Evolutionary conservation across 352 stramenopile species (phyloP), one percentile per base, ranked within the genome.

Genomic region (Aphanomyces cochlioides): DNA sequence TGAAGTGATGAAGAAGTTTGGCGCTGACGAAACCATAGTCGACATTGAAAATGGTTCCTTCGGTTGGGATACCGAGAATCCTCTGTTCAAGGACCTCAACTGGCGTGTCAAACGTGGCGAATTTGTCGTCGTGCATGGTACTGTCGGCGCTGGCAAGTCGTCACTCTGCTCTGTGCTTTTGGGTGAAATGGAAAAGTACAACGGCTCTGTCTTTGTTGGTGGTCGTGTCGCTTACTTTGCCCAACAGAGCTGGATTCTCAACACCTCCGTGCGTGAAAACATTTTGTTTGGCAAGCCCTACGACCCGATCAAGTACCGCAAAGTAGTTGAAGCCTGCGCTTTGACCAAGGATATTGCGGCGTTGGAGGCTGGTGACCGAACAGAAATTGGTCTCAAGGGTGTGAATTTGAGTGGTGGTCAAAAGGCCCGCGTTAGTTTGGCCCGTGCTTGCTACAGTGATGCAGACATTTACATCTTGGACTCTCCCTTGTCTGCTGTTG

Each of bases 161-260:
- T 83, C 81, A 7, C 48, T 90, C 2, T 84, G 75, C 36, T 77
- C 76, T 4, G 78, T 79, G 1, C 50, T 90, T 1, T 69, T 90
- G 1, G 79, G 83, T 3, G 82, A 99, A 69, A 98, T 98, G 81
- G 79, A 90, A 67, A 85, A 83, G 8, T 13, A 74, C 0, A n/a
- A 36, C 0, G 79, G 82, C 0, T 56, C 65, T 0, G 80, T 88
- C 1, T 74, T 80, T 34, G 79, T 89, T 10, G 56, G 74, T 34
- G 79, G 77, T 0, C 61, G 43, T 5, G 73, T 84, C 7, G 80
- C 78, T 19, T 78, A 78, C 50, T 74, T 61, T 61, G n/a, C 36
- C 47, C 56, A 64, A 37, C 65, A 50, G 28, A 45, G 28, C 28
- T 61, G 54, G 54, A 61, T 61, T 39, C 54, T 45, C 39, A 61